Conservation (phyloP, 2,329 filamentous ascomycete genomes). For the Apiospora saccharicola region DNA sequence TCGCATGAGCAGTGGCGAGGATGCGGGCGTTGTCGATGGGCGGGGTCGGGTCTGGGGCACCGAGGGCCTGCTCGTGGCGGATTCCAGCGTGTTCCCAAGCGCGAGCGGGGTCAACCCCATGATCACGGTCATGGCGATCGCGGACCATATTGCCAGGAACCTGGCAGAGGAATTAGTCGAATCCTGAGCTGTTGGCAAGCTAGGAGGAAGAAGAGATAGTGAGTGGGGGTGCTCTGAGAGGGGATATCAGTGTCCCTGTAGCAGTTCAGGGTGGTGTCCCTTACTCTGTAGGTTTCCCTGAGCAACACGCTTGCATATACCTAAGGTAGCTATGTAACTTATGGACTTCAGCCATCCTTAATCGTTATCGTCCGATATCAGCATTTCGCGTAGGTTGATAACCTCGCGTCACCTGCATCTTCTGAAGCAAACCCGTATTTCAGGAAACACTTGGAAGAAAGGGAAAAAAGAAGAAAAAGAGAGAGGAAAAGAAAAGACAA, state of each 20-base stretch:
- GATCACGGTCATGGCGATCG: slow-evolving; percentile 77
- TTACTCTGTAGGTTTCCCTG: not conserved
- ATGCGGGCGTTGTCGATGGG: slow-evolving; percentile 64
- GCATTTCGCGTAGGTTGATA: too few relatives aligned
- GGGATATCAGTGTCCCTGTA: not conserved
- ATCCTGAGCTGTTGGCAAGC: slow-evolving; percentile 37
- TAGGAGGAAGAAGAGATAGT: not conserved
- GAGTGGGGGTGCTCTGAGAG: not conserved
- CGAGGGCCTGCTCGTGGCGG: slow-evolving; percentile 72
- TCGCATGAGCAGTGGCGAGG: slow-evolving; percentile 67
- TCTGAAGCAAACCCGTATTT: too few relatives aligned
- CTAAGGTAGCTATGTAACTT: not conserved
- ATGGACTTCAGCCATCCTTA: too few relatives aligned
- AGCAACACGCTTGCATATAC: not conserved
- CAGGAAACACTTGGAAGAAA: too few relatives aligned
- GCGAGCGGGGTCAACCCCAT: slow-evolving; percentile 85
- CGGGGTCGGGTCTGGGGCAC: slow-evolving; percentile 70
- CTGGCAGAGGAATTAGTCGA: slow-evolving; percentile 55
- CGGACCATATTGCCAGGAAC: slow-evolving; percentile 69
- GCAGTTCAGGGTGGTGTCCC: not conserved
- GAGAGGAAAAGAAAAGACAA: too few relatives aligned
- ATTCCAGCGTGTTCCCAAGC: slow-evolving; percentile 78
- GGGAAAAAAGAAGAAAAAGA: too few relatives aligned
- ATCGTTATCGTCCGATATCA: too few relatives aligned
- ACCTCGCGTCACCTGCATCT: too few relatives aligned